A percentile compares a stretch with the other conserved stretches of the same genome.
Conservation (phyloP, 2,329 filamentous ascomycete species). For the Ophiostoma angusticollis region DNA sequence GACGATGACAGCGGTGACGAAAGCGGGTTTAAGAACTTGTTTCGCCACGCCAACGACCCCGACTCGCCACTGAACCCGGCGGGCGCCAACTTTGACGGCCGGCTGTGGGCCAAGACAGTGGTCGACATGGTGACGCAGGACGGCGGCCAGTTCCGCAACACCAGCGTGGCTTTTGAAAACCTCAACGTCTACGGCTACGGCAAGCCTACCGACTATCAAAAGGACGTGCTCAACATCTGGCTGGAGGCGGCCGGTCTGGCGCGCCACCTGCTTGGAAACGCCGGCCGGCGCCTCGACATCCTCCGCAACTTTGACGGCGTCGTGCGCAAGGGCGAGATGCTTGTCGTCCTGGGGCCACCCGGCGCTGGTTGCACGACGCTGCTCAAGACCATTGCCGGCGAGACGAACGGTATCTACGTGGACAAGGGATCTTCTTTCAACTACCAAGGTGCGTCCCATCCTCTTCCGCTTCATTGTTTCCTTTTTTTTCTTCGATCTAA, state of each 20-base stretch:
- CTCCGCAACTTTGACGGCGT: constrained; percentile 55
- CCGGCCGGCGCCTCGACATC: constrained; percentile 51
- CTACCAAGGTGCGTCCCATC: constrained; percentile 52
- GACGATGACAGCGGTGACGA: no score
- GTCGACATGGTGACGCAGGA: constrained; percentile 38
- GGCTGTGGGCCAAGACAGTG: constrained; percentile 47
- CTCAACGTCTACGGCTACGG: constrained; percentile 58
- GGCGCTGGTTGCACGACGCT: constrained; percentile 71
- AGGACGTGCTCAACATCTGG: constrained; percentile 50
- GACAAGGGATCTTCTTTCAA: constrained; percentile 63
- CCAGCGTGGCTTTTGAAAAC: constrained; percentile 53
- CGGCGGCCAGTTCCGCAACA: constrained; percentile 43
- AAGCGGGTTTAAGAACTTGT: constrained; percentile 43
- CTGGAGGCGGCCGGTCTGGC: constrained; percentile 33
- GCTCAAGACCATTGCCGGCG: constrained; percentile 71
- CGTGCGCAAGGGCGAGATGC: constrained; percentile 59
- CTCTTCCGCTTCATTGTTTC: neutral
- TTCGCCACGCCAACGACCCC: constrained; percentile 25
- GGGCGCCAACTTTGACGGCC: constrained; percentile 36
- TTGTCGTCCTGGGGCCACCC: constrained; percentile 61
- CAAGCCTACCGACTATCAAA: constrained; percentile 56
- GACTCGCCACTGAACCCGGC: constrained; percentile 36
- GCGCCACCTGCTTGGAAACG: constrained; percentile 38
- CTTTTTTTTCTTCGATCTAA: neutral
- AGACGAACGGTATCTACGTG: constrained; percentile 67